Base-by-base conservation (phyloP, 2,329 filamentous ascomycete species). In the Diaporthe vexans region DNA sequence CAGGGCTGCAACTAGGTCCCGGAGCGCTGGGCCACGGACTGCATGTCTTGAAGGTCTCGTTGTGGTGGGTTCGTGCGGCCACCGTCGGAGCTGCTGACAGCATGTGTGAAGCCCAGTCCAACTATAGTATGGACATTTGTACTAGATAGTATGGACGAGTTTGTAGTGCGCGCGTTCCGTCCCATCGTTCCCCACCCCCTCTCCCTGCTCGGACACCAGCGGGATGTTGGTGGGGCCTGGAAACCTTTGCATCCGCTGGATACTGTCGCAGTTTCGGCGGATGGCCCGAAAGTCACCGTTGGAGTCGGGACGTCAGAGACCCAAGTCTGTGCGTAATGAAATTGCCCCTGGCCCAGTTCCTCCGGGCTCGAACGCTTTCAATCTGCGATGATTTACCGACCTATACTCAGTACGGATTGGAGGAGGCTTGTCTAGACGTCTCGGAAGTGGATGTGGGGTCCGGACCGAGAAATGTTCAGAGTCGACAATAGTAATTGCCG, bases 251-350 rank as follows among this genome's bases (percentile, higher is more conserved):
- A 61, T 63, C 57, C 56, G 54, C 40, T 57, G 65, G 37, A 61
- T 73, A 57, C 33, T 57, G 65, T 73, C 54, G 72, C 56, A 51
- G 56, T 71, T 73, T 73, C 48, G 72, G 72, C 59, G 56, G 43
- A 59, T 70, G 65, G 59, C 54, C 65, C 65, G 72, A 71, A 71
- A 21, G 65, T 51, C 46, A 51, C 58, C 65, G 65, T 73, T 73
- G 72, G 72, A 59, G 51, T 54, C 72, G 65, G 72, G 65, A 71
- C 65, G 72, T 73, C 51, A 77, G 76, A 78, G 73, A 74, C 76
- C 76, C 19, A 65, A 74, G 80, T 81, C 81, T 81, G 81, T 81
- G 81, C 80, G 79, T 69, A 37, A 73, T 75, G 74, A 78, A 77
- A 74, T 40, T 40, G 46, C 48, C 57, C 65, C 72, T 56, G 58